These are phyloP conservation scores for Sideroxylon spinosum DNA, from an alignment of 179 eudicot species.

Conservation along the genomic window DNA sequence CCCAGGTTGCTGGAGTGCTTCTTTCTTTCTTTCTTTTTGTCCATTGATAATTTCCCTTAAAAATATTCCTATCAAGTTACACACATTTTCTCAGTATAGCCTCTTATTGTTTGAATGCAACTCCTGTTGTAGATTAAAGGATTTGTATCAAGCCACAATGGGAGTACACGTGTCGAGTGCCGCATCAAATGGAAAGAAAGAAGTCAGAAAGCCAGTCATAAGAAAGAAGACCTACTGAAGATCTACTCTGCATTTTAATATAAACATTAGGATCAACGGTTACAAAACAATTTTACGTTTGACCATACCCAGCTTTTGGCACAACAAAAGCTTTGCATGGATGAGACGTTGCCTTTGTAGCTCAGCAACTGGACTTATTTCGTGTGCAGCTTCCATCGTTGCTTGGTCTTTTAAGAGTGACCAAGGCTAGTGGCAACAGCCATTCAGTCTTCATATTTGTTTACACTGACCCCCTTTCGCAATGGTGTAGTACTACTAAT, in stretches of 20 bases:
- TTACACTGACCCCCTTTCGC: too few relatives aligned
- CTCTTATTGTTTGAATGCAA: constrained; percentile 7
- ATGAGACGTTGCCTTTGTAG: constrained; percentile 11
- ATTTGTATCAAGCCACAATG: constrained; percentile 54
- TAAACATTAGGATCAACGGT: not conserved
- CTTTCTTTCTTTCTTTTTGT: not conserved
- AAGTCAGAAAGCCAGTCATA: constrained; percentile 44
- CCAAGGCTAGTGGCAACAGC: not conserved
- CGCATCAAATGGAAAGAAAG: constrained; percentile 53
- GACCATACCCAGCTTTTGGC: constrained; percentile 13
- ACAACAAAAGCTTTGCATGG: not conserved
- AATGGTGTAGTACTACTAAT: not conserved
- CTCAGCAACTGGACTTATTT: not conserved
- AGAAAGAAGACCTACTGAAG: constrained; percentile 73
- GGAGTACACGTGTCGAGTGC: constrained; percentile 46
- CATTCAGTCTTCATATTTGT: too few relatives aligned
- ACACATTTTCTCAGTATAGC: not conserved
- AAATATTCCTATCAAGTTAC: not conserved
- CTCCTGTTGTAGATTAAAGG: constrained; percentile 60
- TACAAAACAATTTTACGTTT: not conserved
- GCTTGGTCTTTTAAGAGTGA: constrained; percentile 12
- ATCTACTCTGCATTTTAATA: not conserved
- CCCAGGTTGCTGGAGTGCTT: constrained; percentile 52
- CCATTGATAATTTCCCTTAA: not conserved
- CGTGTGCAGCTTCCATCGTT: not conserved